Evolutionary conservation across 208 protist genomes (phyloP).

Genomic region (Leishmania guyanensis): DNA sequence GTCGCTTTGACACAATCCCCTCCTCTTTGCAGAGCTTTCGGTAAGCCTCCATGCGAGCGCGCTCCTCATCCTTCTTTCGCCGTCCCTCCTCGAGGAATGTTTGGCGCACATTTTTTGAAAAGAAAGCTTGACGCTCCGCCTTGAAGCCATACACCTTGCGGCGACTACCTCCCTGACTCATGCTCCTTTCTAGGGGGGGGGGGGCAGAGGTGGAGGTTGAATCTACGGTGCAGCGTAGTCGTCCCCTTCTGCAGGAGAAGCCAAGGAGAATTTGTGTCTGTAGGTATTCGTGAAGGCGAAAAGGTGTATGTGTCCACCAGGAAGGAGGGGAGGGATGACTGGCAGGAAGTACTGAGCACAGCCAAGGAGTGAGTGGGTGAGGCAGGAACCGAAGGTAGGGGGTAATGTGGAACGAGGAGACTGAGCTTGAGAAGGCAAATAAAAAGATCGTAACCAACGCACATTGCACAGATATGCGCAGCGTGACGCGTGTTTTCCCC

Average conservation of each 20-base stretch:
- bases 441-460: background rate
- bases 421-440: background rate
- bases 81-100: constrained; percentile 62
- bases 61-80: constrained; percentile 76
- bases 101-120: constrained; percentile 70
- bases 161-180: constrained; percentile 33
- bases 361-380: no score
- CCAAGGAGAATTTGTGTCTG: background rate
- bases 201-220: background rate
- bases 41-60: constrained; percentile 88
- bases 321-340: no score
- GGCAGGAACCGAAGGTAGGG: background rate
- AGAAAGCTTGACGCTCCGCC: constrained; percentile 75
- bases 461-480: background rate
- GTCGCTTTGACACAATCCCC: constrained; percentile 78
- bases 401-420: no score
- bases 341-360: no score
- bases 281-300: background rate
- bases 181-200: background rate
- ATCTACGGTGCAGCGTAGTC: background rate
- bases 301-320: background rate
- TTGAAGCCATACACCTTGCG: constrained; percentile 63
- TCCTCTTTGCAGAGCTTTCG: constrained; percentile 81
- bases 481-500: background rate
- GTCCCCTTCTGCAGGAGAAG: background rate